Conservation (phyloP, 352 stramenopile species). For the Pythium rhizo-oryzae region DNA sequence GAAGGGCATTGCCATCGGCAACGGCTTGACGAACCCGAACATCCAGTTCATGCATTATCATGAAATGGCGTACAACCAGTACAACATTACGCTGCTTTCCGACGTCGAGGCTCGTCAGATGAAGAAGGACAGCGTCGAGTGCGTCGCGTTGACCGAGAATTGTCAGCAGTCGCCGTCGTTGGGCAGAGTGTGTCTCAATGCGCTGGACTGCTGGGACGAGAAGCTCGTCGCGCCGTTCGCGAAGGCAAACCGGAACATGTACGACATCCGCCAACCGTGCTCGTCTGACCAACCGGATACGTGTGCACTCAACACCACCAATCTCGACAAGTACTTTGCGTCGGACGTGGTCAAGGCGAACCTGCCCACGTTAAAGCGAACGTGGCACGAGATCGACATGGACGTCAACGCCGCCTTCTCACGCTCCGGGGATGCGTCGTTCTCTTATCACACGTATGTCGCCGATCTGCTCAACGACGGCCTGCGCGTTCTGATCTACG, state of each 20-base stretch:
- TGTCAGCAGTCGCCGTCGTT: constrained; percentile 36
- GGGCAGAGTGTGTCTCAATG: constrained; percentile 33
- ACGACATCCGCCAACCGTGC: constrained; percentile 63
- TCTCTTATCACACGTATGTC: constrained; percentile 74
- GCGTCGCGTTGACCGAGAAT: constrained; percentile 33
- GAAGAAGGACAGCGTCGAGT: constrained; percentile 34
- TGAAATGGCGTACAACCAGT: constrained; percentile 64
- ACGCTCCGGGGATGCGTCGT: constrained; percentile 78
- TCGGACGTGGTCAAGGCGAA: constrained; percentile 10
- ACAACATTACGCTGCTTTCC: constrained; percentile 58
- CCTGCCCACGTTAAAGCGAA: constrained; percentile 9
- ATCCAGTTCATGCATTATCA: constrained; percentile 38
- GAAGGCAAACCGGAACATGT: constrained; percentile 40
- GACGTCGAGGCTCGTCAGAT: constrained; percentile 40
- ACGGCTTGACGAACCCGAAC: constrained; percentile 57
- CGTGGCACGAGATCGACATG: constrained; percentile 86
- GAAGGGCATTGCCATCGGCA: constrained; percentile 68
- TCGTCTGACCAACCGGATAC: background rate
- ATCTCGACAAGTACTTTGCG: constrained; percentile 19
- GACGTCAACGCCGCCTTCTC: constrained; percentile 83
- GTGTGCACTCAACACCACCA: constrained; percentile 14
- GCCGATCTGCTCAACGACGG: constrained; percentile 65
- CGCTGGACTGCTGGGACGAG: constrained; percentile 34
- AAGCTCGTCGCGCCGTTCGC: constrained; percentile 39
- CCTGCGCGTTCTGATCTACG: constrained; percentile 23